Evolutionary conservation across 306 rosid genomes (phyloP), one percentile per base, ranked within the genome.

Genomic region (Glycyrrhiza uralensis): DNA sequence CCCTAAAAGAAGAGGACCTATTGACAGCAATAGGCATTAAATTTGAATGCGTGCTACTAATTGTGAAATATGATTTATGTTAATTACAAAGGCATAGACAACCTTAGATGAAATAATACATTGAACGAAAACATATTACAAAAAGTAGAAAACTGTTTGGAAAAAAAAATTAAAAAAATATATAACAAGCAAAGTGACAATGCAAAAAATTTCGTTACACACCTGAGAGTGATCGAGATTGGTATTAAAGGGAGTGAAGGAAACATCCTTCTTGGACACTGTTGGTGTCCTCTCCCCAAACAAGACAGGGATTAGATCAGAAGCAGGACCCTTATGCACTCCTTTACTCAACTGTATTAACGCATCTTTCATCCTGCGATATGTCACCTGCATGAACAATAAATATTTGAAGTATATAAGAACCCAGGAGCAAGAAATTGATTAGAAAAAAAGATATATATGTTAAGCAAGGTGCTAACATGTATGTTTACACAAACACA

Each of bases 181-280:
- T 7, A 18, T 14, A 47, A 10, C 6, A 67, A 63, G 15, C 22
- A 64, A 75, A 71, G 17, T 26, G 28, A 15, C 33, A 8, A 59
- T 13, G 41, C 59, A 47, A 72, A 62, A 69, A 69, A 67, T 46
- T 73, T 68, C 68, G 54, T 60, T 58, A 78, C 50, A 55, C 51
- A 91, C 98, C 97, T 93, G 98, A 78, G 98, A 93, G 65, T 91
- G 88, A 83, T 93, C 98, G 55, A 93, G 96, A 80, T 82, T 89
- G 67, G 54, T 78, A 84, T 93, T 93, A 73, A 87, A 69, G 66
- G 87, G 86, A 46, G 86, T 80, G 82, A 89, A 93, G 42, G 80
- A 75, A 57, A 85, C 83, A 76, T 85, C 91, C 84, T 87, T 93
- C 85, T 91, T 90, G 77, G 94, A 66, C 82, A 93, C 75, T 45